phyloP scores from a whole-genome alignment of 1,284 basidiomycete genomes.

The Ceratobasidium sp. region DNA sequence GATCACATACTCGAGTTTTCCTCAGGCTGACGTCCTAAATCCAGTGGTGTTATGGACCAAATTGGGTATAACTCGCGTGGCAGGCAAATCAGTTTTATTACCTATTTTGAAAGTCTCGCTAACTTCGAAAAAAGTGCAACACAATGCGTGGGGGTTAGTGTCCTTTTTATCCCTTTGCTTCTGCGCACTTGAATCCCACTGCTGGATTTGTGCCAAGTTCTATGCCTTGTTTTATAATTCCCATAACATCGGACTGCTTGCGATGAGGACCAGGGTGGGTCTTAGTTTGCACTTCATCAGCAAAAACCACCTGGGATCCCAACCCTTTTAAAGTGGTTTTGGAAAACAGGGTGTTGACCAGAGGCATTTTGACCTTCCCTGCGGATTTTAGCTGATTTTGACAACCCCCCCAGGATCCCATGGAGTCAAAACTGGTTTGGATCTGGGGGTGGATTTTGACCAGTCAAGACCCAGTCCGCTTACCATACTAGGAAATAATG shows the following conservation, averaged over 20 bases:
- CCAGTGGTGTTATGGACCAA: constrained; percentile 41
- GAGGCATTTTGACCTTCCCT: no score
- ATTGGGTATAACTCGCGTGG: neutral
- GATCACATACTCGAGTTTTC: neutral
- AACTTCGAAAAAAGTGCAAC: neutral
- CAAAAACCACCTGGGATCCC: no score
- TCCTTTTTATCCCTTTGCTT: constrained; percentile 40
- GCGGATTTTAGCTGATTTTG: no score
- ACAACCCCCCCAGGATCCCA: no score
- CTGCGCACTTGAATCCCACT: constrained; percentile 35
- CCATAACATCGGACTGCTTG: constrained; percentile 40
- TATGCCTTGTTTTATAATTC: constrained; percentile 40
- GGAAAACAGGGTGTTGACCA: no score
- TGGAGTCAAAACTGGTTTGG: no score
- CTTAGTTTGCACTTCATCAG: no score
- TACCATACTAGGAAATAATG: no score
- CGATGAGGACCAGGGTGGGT: constrained; percentile 39
- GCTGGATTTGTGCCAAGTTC: constrained; percentile 25
- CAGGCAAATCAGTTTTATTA: neutral
- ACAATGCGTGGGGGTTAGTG: constrained; percentile 21
- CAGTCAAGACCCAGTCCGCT: no score
- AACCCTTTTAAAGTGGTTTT: no score
- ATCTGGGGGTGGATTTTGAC: no score
- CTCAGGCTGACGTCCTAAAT: neutral
- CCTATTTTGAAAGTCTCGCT: neutral